phyloP scores from a whole-genome alignment of 306 rosid species.

The Lagenaria siceraria region DNA sequence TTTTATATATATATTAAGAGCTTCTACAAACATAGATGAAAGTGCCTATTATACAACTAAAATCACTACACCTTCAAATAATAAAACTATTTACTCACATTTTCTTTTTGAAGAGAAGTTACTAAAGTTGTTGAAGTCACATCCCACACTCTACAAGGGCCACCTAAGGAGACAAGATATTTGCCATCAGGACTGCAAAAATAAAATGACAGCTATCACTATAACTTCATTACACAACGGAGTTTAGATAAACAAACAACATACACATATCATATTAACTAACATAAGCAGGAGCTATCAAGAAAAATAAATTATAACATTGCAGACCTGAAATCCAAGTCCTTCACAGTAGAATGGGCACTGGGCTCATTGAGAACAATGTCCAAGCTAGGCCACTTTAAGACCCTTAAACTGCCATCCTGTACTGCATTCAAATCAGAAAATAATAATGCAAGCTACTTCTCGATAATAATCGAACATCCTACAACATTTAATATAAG shows the following conservation, averaged over 20 bases:
- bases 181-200: conserved; percentile 72
- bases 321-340: conserved; percentile 75
- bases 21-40: not conserved
- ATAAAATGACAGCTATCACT: conserved; percentile 20
- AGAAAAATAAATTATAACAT: not conserved
- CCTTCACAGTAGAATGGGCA: conserved; percentile 63
- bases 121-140: conserved; percentile 39
- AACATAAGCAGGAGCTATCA: not conserved
- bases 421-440: conserved; percentile 63
- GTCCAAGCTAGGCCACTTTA: conserved; percentile 93
- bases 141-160: conserved; percentile 93
- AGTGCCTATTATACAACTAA: not conserved
- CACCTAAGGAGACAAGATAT: conserved; percentile 69
- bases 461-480: not conserved
- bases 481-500: not conserved
- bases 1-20: not conserved
- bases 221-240: conserved; percentile 11
- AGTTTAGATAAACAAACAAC: not conserved
- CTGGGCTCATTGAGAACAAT: conserved; percentile 39
- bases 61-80: not conserved
- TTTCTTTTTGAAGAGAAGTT: conserved; percentile 50
- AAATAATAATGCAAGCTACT: conserved; percentile 16
- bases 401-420: conserved; percentile 79
- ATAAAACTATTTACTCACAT: conserved; percentile 39
- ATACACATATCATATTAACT: not conserved